Base-by-base conservation (phyloP, 139 green algal genomes). In the Eudorina sp. region DNA sequence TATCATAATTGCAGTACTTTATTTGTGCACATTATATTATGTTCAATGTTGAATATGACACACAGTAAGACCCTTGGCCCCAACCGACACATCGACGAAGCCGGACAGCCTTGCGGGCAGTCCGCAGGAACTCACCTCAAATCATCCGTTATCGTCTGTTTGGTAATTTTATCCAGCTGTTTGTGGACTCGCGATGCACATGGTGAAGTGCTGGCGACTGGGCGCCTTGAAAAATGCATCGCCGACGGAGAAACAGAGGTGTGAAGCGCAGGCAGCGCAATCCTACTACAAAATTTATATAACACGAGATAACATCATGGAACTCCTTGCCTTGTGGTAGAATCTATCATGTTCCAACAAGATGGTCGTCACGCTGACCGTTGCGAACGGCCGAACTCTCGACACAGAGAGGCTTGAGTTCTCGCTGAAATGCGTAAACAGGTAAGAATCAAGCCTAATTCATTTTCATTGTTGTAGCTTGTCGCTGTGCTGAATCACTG, bases 341-440 rank as follows among this genome's bases (percentile, higher is more conserved):
- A 48, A 74, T 27, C 45, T 70, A 14, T 31, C 43, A 21, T 98
- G 96, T 88, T 48, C 77, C 0, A 87, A 96, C 75, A 96, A 97
- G 90, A 55, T 97, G 13, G 87, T 98, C 31, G 84, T 96, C 18
- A 94, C 92, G 2, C n/a, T 98, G 6, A 84, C 88, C 14, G 84
- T 97, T 9, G 89, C 88, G 19, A 91, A 88, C 41, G 91, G 92
- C 27, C 90, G 93, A 31, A 78, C 55, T 19, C 85, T 96, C 16
- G 70, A 76, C 16, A 96, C 92, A 1, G 85, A 96, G 68, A 18
- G 83, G 7, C 89, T 98, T 0, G 64, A 95, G 4, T 96, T 97
- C 25, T 80, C 38, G 0, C 34, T 98, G 1, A 83, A 58, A 6
- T 98, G 96, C 84, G 78, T 98, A 38, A 91, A 92, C 89, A 96